phyloP scores from a whole-genome alignment of 2,329 filamentous ascomycete species.

The Beauveria rudraprayagi region DNA sequence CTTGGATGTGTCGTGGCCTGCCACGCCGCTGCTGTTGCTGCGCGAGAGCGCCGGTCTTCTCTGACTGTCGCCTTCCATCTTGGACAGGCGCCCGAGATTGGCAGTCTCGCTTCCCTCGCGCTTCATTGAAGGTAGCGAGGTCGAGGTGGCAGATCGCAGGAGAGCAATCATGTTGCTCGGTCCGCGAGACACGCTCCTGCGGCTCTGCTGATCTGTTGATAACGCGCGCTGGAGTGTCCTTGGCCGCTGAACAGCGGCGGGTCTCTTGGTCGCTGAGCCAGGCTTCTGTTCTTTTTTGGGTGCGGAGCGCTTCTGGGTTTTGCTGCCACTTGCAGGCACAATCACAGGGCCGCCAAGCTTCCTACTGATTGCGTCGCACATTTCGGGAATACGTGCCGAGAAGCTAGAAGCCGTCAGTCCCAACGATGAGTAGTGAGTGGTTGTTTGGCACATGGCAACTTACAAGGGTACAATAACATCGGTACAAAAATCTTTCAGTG shows the following conservation, averaged over 20 bases:
- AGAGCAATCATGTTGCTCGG: constrained; percentile 54
- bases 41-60: constrained; percentile 31
- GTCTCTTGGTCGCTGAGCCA: constrained; percentile 43
- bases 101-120: constrained; percentile 57
- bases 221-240: constrained; percentile 54
- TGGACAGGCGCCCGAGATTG: constrained; percentile 41
- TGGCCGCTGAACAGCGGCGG: constrained; percentile 31
- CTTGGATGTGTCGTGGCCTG: constrained; percentile 46
- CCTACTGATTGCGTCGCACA: constrained; percentile 62
- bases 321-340: constrained; percentile 45
- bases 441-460: constrained; percentile 21
- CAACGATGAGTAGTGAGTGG: background rate
- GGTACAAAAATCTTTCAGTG: constrained; percentile 67
- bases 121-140: constrained; percentile 54
- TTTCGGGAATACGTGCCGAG: constrained; percentile 63
- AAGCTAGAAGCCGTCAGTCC: constrained; percentile 47
- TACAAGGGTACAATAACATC: constrained; percentile 76
- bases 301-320: constrained; percentile 34
- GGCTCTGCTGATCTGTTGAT: constrained; percentile 49
- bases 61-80: constrained; percentile 26
- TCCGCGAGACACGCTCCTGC: constrained; percentile 47
- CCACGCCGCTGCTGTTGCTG: constrained; percentile 40
- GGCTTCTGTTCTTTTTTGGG: constrained; percentile 40
- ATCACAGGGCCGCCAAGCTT: constrained; percentile 68
- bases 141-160: constrained; percentile 60